Evolutionary conservation across 805 yeast species (phyloP), one percentile per base, ranked within the genome.

Genomic region (Priceomyces haplophilus): DNA sequence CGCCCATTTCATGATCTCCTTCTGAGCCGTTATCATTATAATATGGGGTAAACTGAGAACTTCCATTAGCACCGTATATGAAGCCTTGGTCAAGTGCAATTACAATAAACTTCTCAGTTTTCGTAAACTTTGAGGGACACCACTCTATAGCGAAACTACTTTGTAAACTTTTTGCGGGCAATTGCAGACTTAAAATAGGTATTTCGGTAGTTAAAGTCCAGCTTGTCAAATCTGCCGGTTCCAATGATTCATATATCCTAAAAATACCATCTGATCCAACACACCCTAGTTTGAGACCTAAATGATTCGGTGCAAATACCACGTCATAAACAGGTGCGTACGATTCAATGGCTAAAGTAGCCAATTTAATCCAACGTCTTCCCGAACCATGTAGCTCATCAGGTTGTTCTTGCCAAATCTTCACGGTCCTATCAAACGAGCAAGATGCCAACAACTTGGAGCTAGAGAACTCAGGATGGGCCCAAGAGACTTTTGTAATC

Each of bases 221-320:
- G 39, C 78, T 79, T 36, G 85, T 73, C 50, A 90, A 67, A 59
- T 88, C 93, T n/a, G 89, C 78, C 1, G 98, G 96, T 51, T 91
- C 97, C 37, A 86, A 58, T 1, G 93, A 87, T 56, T 89, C 96
- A 60, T 90, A 91, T 8, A 91, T 75, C 43, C 97, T 69, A 41
- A 91, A 71, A 4, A 80, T 78, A 3, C 97, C 96, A 61, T 91
- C 98, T 41, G 88, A 78, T 4, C 97, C 97, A 45, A 91, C 84
- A 17, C 93, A 79, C 4, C 93, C 97, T 15, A 90, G 59, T 53
- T 85, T 80, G 45, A 91, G 69, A 0, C 97, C 96, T 34, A 84
- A 58, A 58, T 85, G 91, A 13, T 82, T 72, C 4, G 97, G 96
- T 6, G 95, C 91, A 73, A 91, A 90, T 36, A 82, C 80, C n/a